Evolutionary conservation across 2,329 filamentous ascomycete genomes (phyloP), one percentile per base, ranked within the genome.

Genomic region (Cladosporium sp.): DNA sequence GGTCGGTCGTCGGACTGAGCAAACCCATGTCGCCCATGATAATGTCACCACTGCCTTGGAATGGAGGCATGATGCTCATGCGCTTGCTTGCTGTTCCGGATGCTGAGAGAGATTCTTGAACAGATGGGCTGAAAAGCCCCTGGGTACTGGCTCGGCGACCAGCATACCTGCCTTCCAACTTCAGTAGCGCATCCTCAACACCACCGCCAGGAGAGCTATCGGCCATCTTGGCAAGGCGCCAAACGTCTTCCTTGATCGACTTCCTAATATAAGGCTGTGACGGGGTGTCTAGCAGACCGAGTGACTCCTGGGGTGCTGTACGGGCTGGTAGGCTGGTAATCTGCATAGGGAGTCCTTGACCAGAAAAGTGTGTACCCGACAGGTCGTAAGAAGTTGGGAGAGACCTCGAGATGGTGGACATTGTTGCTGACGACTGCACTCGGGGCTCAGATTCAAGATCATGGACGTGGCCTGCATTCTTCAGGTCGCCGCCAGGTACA

Each of bases 121-220:
- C 34, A n/a, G 60, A 63, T 25, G 28, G 54, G 18, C 32, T 56
- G 34, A 56, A 63, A 23, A 63, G 18, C 1, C 49, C 60, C 13
- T 63, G 62, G 7, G 54, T 64, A 30, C 62, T 64, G 21, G 56
- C 56, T n/a, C 54, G 62, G 18, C 54, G 54, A 28, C 54, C 56
- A 23, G 62, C 62, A 39, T 64, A 64, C 59, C 72, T 94, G 11
- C 95, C 95, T 79, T 99, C 95, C 0, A 99, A 84, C 73, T 98
- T 99, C 71, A 93, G 79, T 59, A 99, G 78, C 0, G 95, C 92
- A n/a, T 93, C 93, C 74, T 98, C 95, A 28, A 98, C 89, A 14
- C 94, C 94, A 73, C 96, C 81, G 54, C 81, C 81, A 25, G 80
- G 91, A 54, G 90, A 89, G 67, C 96, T 92, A 73, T 97, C 93